phyloP scores from a whole-genome alignment of 1,139 yeast genomes.

The Candida frijolesensis region DNA sequence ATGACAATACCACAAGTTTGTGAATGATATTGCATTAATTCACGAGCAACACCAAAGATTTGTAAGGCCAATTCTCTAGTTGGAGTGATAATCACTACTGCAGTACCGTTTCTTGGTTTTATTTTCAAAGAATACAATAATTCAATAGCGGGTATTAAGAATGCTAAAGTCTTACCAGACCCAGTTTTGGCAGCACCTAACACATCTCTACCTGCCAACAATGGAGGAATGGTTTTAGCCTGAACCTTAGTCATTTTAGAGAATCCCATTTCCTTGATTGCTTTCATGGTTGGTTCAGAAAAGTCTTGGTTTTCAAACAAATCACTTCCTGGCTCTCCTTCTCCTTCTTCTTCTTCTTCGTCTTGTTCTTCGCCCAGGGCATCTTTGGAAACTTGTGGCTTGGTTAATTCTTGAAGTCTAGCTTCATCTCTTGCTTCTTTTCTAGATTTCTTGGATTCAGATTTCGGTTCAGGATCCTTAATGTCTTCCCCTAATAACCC shows the following conservation, averaged over 20 bases:
- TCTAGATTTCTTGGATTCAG: constrained; percentile 19
- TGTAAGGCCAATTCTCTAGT: constrained; percentile 89
- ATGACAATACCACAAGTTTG: constrained; percentile 96
- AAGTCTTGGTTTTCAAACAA: constrained; percentile 58
- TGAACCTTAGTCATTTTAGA: constrained; percentile 90
- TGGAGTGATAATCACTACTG: constrained; percentile 89
- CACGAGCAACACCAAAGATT: constrained; percentile 95
- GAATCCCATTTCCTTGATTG: constrained; percentile 86
- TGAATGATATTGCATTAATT: constrained; percentile 84
- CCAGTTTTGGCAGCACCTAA: constrained; percentile 98
- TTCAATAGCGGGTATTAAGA: constrained; percentile 93
- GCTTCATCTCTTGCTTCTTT: constrained; percentile 20
- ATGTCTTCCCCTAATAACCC: constrained; percentile 49
- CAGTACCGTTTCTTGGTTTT: constrained; percentile 70
- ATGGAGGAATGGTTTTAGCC: constrained; percentile 91
- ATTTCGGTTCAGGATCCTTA: constrained; percentile 40
- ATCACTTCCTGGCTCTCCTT: constrained; percentile 21
- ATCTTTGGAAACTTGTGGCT: constrained; percentile 19
- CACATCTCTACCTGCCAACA: constrained; percentile 93
- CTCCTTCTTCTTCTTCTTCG: constrained; percentile 40
- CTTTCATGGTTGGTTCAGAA: constrained; percentile 78
- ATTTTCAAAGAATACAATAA: constrained; percentile 74
- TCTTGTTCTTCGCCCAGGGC: constrained; percentile 28
- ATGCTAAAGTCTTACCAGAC: constrained; percentile 95
- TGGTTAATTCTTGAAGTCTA: constrained; percentile 21